phyloP scores from a whole-genome alignment of 2,329 filamentous ascomycete species.

The Alternaria brassicae region DNA sequence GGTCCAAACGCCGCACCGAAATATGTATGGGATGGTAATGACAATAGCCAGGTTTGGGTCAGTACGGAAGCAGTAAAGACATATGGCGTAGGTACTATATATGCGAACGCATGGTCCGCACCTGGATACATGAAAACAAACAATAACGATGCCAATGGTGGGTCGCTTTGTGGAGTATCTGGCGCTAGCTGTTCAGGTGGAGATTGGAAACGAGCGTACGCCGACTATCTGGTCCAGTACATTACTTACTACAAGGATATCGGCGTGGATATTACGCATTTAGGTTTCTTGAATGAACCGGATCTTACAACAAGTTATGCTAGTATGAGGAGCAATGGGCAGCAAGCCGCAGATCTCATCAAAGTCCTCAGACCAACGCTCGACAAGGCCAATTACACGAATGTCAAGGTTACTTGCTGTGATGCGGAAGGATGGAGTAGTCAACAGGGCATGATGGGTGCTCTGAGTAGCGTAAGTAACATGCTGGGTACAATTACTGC shows the following conservation, averaged over 20 bases:
- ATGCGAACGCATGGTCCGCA: slow-evolving; percentile 60
- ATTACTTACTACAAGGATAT: slow-evolving; percentile 53
- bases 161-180: slow-evolving; percentile 57
- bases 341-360: slow-evolving; percentile 61
- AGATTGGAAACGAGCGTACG: slow-evolving; percentile 59
- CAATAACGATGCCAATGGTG: slow-evolving; percentile 54
- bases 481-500: slow-evolving; percentile 33
- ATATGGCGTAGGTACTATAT: slow-evolving; percentile 56
- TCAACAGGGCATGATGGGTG: slow-evolving; percentile 33
- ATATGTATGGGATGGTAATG: slow-evolving; percentile 42
- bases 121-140: slow-evolving; percentile 63
- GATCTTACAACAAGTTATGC: slow-evolving; percentile 47
- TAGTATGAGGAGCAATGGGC: slow-evolving; percentile 56
- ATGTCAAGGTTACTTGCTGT: slow-evolving; percentile 53
- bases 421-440: slow-evolving; percentile 55
- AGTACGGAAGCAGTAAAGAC: slow-evolving; percentile 56
- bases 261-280: slow-evolving; percentile 52
- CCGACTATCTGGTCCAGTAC: slow-evolving; percentile 58
- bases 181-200: slow-evolving; percentile 52
- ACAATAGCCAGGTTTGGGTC: slow-evolving; percentile 60
- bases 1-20: slow-evolving; percentile 33
- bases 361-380: slow-evolving; percentile 53
- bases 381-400: slow-evolving; percentile 46
- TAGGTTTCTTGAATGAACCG: slow-evolving; percentile 58
- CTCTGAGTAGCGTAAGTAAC: slow-evolving; percentile 22